Base-by-base conservation (phyloP, 805 yeast species). In the Candida chilensis region DNA sequence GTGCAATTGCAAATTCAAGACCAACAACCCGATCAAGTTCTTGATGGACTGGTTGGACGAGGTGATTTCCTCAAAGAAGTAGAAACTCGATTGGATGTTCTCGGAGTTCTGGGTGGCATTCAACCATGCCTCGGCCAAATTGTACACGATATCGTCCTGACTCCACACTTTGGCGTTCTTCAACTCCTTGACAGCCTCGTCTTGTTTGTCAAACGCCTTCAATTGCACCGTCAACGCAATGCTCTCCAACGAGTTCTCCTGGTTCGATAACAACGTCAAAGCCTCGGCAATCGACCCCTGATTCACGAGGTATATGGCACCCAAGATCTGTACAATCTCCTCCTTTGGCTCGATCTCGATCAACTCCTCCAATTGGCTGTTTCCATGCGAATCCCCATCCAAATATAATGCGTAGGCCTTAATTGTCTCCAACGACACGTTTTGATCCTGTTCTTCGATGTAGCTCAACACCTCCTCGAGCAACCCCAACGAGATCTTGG, bases 51-150 rank as follows among this genome's bases (percentile, higher is more conserved):
- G 50, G 28, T 67, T 62, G 20, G 73, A 68, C 35, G 81, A 76
- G 26, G 86, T 64, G 34, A 82, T 62, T 56, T 90, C 98, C 54
- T 90, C 96, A 50, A 68, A 82, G 47, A 80, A 78, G 49, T 77
- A 81, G 52, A 68, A 67, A 14, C 64, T 52, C 8, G 68, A 60
- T 42, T 64, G 63, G 45, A 43, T 11, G 54, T 33, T 6, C 48
- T 40, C 35, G 57, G 69, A 38, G 60, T 52, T 27, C 64, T 68
- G 17, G 52, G 45, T 4, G 54, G 48, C 32, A 69, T 68, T 62
- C 9, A 66, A 54, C 75, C 88, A 84, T 11, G 94, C 75, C 50
- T 85, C 94, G 18, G 86, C 73, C 19, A 86, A 67, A 42, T 85
- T 88, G 51, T 73, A 74, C 28, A 84, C 71, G 20, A 88, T 70